A percentile compares a stretch with the other conserved stretches of the same genome.
Conservation (phyloP, 2,329 filamentous ascomycete genomes). For the Waltergamsia citrina region DNA sequence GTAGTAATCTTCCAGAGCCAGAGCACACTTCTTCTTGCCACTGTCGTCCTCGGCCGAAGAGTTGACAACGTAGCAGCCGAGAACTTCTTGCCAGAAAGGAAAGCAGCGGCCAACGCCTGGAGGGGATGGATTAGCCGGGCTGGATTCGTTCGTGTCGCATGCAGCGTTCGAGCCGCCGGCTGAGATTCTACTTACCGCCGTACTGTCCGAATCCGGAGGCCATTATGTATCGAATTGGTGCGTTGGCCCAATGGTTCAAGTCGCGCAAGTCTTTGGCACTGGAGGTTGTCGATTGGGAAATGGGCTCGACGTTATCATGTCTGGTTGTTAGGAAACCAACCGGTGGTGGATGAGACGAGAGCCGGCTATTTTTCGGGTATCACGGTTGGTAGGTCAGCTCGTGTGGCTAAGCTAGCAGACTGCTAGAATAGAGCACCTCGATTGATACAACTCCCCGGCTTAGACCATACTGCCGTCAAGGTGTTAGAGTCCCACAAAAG, state of each 20-base stretch:
- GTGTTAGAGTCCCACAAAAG: too few relatives aligned
- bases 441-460: too few relatives aligned
- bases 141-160: not conserved
- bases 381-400: too few relatives aligned
- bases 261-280: not conserved
- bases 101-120: slow-evolving; percentile 73
- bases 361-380: too few relatives aligned
- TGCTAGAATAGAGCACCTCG: too few relatives aligned
- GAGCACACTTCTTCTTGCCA: slow-evolving; percentile 80
- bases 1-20: slow-evolving; percentile 90
- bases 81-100: slow-evolving; percentile 98
- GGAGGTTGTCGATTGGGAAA: slow-evolving; percentile 2
- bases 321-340: too few relatives aligned
- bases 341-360: too few relatives aligned
- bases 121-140: not conserved
- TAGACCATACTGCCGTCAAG: too few relatives aligned
- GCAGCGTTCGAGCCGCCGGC: too few relatives aligned
- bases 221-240: slow-evolving; percentile 36
- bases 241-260: not conserved
- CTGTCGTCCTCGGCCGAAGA: slow-evolving; percentile 67
- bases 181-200: slow-evolving; percentile 57
- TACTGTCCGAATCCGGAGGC: slow-evolving; percentile 75
- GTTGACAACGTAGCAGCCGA: slow-evolving; percentile 97
- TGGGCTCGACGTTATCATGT: too few relatives aligned
- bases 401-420: too few relatives aligned